phyloP scores from a whole-genome alignment of 1,284 basidiomycete species.

The Grifola frondosa region DNA sequence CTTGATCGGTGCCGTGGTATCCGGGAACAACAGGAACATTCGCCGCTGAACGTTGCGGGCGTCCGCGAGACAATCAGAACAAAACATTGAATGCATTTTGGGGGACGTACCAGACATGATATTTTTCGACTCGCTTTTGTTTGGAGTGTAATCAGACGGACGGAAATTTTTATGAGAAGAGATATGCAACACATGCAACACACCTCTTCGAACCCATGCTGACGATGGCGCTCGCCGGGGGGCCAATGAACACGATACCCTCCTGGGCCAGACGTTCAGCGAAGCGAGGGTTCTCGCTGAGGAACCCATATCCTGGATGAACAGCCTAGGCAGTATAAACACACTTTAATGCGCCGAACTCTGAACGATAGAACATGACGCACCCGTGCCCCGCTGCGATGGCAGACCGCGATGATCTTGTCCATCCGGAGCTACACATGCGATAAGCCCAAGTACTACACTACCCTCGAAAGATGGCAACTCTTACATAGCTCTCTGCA shows the following conservation, averaged over 20 bases:
- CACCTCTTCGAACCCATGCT: slow-evolving; percentile 92
- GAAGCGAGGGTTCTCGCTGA: slow-evolving; percentile 92
- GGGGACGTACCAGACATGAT: slow-evolving; percentile 77
- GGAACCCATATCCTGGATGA: slow-evolving; percentile 87
- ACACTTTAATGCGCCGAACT: not conserved
- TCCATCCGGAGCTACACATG: slow-evolving; percentile 77
- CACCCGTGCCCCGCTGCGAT: slow-evolving; percentile 80
- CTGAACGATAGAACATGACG: slow-evolving; percentile 9
- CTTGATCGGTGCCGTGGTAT: slow-evolving; percentile 81
- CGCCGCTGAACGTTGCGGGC: slow-evolving; percentile 50
- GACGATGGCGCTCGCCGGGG: slow-evolving; percentile 90
- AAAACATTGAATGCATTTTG: not conserved
- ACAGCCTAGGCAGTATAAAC: slow-evolving; percentile 51
- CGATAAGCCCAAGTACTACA: no score
- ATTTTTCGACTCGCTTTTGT: slow-evolving; percentile 78
- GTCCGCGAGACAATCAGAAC: not conserved
- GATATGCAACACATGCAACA: not conserved
- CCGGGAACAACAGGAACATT: slow-evolving; percentile 93
- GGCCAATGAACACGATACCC: slow-evolving; percentile 95
- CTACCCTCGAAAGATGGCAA: not conserved
- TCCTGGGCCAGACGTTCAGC: slow-evolving; percentile 83
- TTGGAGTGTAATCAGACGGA: slow-evolving; percentile 7
- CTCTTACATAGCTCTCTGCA: slow-evolving; percentile 81
- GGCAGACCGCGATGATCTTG: slow-evolving; percentile 84
- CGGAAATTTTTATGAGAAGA: not conserved